Conservation (phyloP, 768 basidiomycete species). For the Mrakia blollopis region DNA sequence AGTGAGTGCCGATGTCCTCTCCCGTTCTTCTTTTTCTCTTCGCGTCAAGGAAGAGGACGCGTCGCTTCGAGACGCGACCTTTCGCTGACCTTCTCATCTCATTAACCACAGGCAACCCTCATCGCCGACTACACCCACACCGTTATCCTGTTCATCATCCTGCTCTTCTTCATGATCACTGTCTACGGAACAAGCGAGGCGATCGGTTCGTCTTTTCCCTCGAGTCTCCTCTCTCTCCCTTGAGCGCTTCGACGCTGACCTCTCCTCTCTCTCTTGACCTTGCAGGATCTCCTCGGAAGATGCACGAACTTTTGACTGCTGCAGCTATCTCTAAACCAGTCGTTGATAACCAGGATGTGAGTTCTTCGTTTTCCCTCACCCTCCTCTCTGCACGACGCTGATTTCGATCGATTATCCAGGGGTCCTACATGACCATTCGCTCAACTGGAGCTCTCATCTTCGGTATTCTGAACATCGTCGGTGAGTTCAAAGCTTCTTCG, state of each 20-base stretch:
- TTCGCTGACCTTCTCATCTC: no score
- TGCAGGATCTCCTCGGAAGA: slow-evolving; percentile 44
- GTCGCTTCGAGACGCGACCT: no score
- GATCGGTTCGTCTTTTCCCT: slow-evolving; percentile 53
- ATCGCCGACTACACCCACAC: slow-evolving; percentile 67
- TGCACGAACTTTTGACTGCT: slow-evolving; percentile 71
- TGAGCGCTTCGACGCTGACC: no score
- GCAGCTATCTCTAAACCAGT: slow-evolving; percentile 60
- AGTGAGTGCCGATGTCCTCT: no score
- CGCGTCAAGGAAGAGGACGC: no score
- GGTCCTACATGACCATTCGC: slow-evolving; percentile 76
- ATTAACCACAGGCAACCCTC: slow-evolving; percentile 39
- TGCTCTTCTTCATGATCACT: slow-evolving; percentile 67
- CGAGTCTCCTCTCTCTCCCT: no score
- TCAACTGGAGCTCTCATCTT: slow-evolving; percentile 74
- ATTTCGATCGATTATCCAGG: slow-evolving; percentile 39
- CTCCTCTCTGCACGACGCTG: no score
- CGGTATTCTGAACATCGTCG: slow-evolving; percentile 68
- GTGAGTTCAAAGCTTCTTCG: no score
- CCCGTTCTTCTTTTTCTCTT: no score
- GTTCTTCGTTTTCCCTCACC: no score
- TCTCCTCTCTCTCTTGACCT: no score
- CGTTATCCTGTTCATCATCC: slow-evolving; percentile 76
- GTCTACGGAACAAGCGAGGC: slow-evolving; percentile 71
- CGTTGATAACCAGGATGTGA: slow-evolving; percentile 61